Evolutionary conservation across 768 basidiomycete genomes (phyloP).

Genomic region (Saitozyma sp.): DNA sequence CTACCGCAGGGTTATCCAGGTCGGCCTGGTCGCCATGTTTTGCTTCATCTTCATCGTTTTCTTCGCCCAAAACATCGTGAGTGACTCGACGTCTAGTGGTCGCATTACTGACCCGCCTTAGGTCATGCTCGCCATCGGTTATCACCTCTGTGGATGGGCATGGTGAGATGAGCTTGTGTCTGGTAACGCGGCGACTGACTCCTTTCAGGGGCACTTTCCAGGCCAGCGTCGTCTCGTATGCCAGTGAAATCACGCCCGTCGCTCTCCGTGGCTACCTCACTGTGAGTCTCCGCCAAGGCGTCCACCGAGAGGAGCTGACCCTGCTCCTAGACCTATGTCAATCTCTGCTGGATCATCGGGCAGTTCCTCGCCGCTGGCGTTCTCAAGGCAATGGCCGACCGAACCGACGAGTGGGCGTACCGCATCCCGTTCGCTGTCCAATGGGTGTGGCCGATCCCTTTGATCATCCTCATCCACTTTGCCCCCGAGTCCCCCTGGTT

Average conservation of each 20-base stretch:
- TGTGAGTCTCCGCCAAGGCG: constrained; percentile 7
- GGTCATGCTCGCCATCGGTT: constrained; percentile 8
- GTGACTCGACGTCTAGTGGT: not conserved
- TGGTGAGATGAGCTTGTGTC: constrained; percentile 33
- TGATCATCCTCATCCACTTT: constrained; percentile 21
- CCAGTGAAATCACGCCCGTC: constrained; percentile 46
- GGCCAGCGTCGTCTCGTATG: constrained; percentile 50
- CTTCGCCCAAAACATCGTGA: constrained; percentile 23
- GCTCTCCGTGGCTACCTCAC: constrained; percentile 43
- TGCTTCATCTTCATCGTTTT: constrained; percentile 28
- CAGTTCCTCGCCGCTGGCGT: constrained; percentile 44
- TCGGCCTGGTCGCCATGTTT: constrained; percentile 19
- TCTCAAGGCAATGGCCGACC: constrained; percentile 15
- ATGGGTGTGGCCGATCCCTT: constrained; percentile 27
- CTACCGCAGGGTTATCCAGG: constrained; percentile 19
- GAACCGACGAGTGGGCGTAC: constrained; percentile 29
- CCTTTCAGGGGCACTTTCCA: constrained; percentile 22
- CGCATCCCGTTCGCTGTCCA: constrained; percentile 40
- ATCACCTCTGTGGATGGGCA: constrained; percentile 11
- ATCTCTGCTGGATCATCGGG: constrained; percentile 47
- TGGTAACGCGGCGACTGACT: too few species aligned
- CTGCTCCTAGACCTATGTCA: constrained; percentile 24
- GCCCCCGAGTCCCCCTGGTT: constrained; percentile 39
- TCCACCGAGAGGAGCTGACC: not conserved
- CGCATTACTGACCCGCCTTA: not conserved